phyloP scores from a whole-genome alignment of 768 basidiomycete species.

The Trametopsis cervina region DNA sequence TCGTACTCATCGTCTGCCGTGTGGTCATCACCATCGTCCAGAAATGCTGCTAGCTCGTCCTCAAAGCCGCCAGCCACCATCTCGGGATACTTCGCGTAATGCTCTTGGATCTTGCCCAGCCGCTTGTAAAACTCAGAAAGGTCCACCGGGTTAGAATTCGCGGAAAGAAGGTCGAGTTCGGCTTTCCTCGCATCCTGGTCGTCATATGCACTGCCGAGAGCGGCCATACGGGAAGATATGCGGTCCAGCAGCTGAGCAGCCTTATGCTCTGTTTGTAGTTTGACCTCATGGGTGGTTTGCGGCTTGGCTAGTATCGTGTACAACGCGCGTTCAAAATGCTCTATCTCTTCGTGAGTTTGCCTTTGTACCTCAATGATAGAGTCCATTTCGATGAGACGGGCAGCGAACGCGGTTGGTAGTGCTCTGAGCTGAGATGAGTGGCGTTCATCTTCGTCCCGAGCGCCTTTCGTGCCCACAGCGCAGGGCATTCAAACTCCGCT shows the following conservation, averaged over 20 bases:
- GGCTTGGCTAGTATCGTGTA: conserved; percentile 75
- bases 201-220: conserved; percentile 68
- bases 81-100: conserved; percentile 95
- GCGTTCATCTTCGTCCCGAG: too few species aligned
- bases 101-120: conserved; percentile 93
- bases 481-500: conserved; percentile 50
- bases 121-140: conserved; percentile 93
- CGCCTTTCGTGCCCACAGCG: neutral
- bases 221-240: conserved; percentile 58
- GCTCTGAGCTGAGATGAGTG: too few species aligned
- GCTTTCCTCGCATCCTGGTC: conserved; percentile 66
- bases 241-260: conserved; percentile 86
- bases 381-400: conserved; percentile 54
- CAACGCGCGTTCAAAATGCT: conserved; percentile 84
- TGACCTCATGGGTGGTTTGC: conserved; percentile 52
- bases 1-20: conserved; percentile 70
- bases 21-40: conserved; percentile 72
- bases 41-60: conserved; percentile 72
- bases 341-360: conserved; percentile 92
- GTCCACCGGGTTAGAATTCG: conserved; percentile 55
- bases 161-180: conserved; percentile 61
- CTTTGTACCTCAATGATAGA: conserved; percentile 91
- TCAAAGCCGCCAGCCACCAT: conserved; percentile 75
- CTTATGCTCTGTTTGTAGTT: conserved; percentile 78
- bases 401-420: neutral